Evolutionary conservation across 345 rosid genomes (phyloP), one percentile per base, ranked within the genome.

Genomic region (Gossypium raimondii): DNA sequence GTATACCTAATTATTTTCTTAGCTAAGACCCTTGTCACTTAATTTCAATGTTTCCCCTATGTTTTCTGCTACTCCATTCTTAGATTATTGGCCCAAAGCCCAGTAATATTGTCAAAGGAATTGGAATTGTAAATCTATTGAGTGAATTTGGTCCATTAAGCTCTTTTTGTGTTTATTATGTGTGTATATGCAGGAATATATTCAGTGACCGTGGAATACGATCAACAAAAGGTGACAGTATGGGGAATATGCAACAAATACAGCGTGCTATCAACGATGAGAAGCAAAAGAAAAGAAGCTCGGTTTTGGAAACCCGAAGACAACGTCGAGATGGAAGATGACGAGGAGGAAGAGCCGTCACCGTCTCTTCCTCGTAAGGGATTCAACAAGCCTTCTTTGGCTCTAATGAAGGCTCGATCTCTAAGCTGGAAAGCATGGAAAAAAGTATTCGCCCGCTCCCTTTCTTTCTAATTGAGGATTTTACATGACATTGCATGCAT

Each of bases 211-310:
- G 90, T 92, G 52, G 92, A 94, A 56, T 85, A 82, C 50, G 53
- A 78, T 65, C 82, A 92, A 48, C 98, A 92, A 61, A 93, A 92
- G 82, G 97, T 87, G 80, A 89, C 87, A 1, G 96, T 90, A 10
- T 93, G 98, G 98, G 97, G 96, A 24, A 92, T 93, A 34, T 93
- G 97, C 85, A 90, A 93, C 86, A 93, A 92, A 59, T 55, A 86
- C 65, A 87, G 85, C 44, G 96, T 92, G 63, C 75, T 93, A 61
- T 77, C 76, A 16, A 90, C 84, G 47, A 81, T 89, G 73, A 87
- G 79, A 78, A 79, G 76, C 86, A 94, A 94, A 86, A 85, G 97
- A 70, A 94, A 86, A 84, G 93, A 84, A 60, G 84, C 94, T 78
- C 86, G 90, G 9, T 90, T 90, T 81, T 92, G 97, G 98, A 86